Evolutionary conservation across 192 early-diverging fungal genomes (phyloP).

Genomic region (Entrophospora sp.): DNA sequence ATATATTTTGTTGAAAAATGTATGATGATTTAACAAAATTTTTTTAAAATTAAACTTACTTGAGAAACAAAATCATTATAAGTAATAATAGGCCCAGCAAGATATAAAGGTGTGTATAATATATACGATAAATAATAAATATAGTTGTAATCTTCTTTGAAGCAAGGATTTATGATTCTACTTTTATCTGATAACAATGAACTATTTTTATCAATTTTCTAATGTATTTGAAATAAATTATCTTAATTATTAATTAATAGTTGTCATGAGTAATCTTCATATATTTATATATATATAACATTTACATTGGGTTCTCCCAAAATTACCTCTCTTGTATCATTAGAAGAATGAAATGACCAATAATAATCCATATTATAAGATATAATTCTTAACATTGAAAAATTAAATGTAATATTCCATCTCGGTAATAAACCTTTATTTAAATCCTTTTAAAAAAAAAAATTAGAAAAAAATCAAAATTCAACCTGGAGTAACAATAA

Average conservation of each 20-base stretch:
- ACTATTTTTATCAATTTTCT: slow-evolving; percentile 34
- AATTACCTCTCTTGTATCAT: slow-evolving; percentile 20
- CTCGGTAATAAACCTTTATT: slow-evolving; percentile 62
- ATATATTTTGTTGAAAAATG: not conserved
- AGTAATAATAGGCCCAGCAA: slow-evolving; percentile 91
- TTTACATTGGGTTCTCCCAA: slow-evolving; percentile 10
- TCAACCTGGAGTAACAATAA: not conserved
- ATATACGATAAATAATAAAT: slow-evolving; percentile 71
- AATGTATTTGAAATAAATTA: no score
- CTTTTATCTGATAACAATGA: slow-evolving; percentile 42
- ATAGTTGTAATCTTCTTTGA: slow-evolving; percentile 64
- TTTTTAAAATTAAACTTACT: slow-evolving; percentile 26
- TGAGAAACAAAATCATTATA: slow-evolving; percentile 90
- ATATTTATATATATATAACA: no score
- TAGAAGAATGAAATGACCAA: slow-evolving; percentile 44
- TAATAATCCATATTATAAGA: slow-evolving; percentile 93
- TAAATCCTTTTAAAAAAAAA: slow-evolving; percentile 43
- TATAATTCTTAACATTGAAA: slow-evolving; percentile 80
- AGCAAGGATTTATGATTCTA: slow-evolving; percentile 47
- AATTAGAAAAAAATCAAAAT: not conserved
- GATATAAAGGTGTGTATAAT: slow-evolving; percentile 85
- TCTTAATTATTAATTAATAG: no score
- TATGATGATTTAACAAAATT: slow-evolving; percentile 1
- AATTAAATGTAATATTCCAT: slow-evolving; percentile 89
- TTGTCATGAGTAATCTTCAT: no score